These are phyloP conservation scores for Arachnopeziza araneosa DNA, from an alignment of 2,329 filamentous ascomycete genomes.

Conservation along the genomic window DNA sequence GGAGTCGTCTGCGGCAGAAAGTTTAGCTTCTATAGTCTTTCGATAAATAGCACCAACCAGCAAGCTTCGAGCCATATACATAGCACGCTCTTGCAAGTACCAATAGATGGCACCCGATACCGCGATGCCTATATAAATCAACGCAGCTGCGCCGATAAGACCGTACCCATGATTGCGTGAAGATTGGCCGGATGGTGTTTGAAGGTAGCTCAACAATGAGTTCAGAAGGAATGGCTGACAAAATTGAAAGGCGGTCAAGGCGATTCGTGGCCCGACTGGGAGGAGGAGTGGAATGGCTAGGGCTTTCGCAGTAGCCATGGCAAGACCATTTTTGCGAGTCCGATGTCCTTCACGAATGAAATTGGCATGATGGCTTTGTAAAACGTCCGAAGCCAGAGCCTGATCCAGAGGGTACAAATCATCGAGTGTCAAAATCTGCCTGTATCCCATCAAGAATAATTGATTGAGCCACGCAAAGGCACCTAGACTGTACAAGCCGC, in stretches of 20 bases:
- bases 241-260: slow-evolving; percentile 5
- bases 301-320: too few relatives aligned
- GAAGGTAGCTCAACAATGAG: slow-evolving; percentile 11
- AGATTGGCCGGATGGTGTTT: background rate
- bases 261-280: too few relatives aligned
- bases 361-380: too few relatives aligned
- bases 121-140: slow-evolving; percentile 21
- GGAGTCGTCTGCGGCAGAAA: slow-evolving; percentile 31
- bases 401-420: too few relatives aligned
- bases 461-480: too few relatives aligned
- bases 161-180: slow-evolving; percentile 18
- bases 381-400: too few relatives aligned
- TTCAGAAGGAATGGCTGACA: slow-evolving; percentile 16
- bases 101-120: slow-evolving; percentile 22
- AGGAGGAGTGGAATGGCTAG: slow-evolving; percentile 7
- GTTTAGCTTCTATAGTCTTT: slow-evolving; percentile 36
- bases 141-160: slow-evolving; percentile 14
- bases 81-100: slow-evolving; percentile 37
- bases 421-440: too few relatives aligned
- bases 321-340: too few relatives aligned
- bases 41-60: slow-evolving; percentile 45
- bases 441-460: too few relatives aligned
- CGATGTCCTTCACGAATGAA: too few relatives aligned
- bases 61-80: slow-evolving; percentile 38
- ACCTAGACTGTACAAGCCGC: too few relatives aligned